Conservation (phyloP, 352 stramenopile genomes). For the Globisporangium splendens region DNA sequence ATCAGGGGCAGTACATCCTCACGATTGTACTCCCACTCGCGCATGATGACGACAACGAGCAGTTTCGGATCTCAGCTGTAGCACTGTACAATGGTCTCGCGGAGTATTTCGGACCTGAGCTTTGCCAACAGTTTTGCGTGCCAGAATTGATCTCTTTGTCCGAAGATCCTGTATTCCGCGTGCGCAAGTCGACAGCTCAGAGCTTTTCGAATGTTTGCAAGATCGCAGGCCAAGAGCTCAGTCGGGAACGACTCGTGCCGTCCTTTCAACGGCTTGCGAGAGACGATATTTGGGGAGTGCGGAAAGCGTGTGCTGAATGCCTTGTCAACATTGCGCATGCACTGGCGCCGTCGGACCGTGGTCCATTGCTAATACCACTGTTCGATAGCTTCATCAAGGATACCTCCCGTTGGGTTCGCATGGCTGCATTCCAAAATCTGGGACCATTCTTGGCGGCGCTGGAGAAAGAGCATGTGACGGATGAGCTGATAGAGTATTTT, state of each 20-base stretch:
- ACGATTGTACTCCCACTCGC: conserved; percentile 91
- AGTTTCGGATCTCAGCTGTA: conserved; percentile 92
- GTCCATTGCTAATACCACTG: conserved; percentile 83
- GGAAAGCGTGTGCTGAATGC: conserved; percentile 91
- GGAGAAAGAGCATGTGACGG: conserved; percentile 75
- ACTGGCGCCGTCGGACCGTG: conserved; percentile 65
- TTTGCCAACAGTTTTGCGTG: conserved; percentile 93
- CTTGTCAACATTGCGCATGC: conserved; percentile 87
- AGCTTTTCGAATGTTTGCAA: conserved; percentile 90
- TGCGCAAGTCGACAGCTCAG: conserved; percentile 90
- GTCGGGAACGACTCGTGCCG: conserved; percentile 84
- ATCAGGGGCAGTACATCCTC: conserved; percentile 90
- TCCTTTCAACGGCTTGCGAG: conserved; percentile 88
- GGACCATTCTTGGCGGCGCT: conserved; percentile 78
- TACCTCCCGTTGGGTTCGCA: conserved; percentile 90
- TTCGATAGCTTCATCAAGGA: conserved; percentile 88
- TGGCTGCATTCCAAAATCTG: conserved; percentile 92
- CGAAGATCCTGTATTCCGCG: conserved; percentile 91
- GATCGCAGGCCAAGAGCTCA: conserved; percentile 69
- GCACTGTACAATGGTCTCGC: conserved; percentile 91
- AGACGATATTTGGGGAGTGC: conserved; percentile 94
- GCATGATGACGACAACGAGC: conserved; percentile 89
- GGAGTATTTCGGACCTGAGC: conserved; percentile 78
- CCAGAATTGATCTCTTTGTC: conserved; percentile 90
- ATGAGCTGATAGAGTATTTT: conserved; percentile 82